A percentile compares a stretch with the other conserved stretches of the same genome.
Evolutionary conservation across 306 rosid genomes (phyloP).

Genomic region (Elaeagnus macrophylla): DNA sequence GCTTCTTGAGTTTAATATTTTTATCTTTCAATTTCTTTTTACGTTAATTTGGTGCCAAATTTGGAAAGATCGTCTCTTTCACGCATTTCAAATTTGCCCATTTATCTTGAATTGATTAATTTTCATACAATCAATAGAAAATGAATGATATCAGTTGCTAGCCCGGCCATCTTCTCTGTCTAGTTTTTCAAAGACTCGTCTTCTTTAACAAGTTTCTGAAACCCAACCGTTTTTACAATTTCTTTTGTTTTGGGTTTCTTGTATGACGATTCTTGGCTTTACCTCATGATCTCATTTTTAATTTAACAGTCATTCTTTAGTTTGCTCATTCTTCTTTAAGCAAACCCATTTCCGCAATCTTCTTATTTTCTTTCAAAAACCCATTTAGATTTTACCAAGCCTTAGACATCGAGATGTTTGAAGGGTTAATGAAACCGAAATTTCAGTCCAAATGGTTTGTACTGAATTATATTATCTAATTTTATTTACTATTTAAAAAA

Average conservation of each 20-base stretch:
- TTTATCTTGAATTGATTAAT: too few relatives aligned
- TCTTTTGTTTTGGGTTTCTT: constrained; percentile 43
- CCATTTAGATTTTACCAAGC: not conserved
- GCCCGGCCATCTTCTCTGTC: too few relatives aligned
- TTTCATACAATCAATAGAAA: too few relatives aligned
- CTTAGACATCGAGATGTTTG: constrained; percentile 37
- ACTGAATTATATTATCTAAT: not conserved
- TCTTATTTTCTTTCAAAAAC: constrained; percentile 1
- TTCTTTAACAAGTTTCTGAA: too few relatives aligned
- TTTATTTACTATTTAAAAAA: too few relatives aligned
- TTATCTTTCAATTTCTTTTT: too few relatives aligned
- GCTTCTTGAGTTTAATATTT: too few relatives aligned
- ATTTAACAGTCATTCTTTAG: constrained; percentile 17
- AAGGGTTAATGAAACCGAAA: constrained; percentile 48
- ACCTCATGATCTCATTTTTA: constrained; percentile 14
- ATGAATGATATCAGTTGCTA: too few relatives aligned
- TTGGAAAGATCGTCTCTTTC: too few relatives aligned
- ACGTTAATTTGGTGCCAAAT: too few relatives aligned
- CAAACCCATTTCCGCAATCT: constrained; percentile 18
- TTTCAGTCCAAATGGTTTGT: constrained; percentile 55
- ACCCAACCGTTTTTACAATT: not conserved
- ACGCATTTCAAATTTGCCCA: too few relatives aligned
- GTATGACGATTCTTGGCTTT: constrained; percentile 36
- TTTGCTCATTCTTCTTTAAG: constrained; percentile 11
- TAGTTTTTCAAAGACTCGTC: too few relatives aligned